These are phyloP conservation scores for Canna indica DNA, from an alignment of 176 grass and related monocot genomes.

Conservation along the genomic window DNA sequence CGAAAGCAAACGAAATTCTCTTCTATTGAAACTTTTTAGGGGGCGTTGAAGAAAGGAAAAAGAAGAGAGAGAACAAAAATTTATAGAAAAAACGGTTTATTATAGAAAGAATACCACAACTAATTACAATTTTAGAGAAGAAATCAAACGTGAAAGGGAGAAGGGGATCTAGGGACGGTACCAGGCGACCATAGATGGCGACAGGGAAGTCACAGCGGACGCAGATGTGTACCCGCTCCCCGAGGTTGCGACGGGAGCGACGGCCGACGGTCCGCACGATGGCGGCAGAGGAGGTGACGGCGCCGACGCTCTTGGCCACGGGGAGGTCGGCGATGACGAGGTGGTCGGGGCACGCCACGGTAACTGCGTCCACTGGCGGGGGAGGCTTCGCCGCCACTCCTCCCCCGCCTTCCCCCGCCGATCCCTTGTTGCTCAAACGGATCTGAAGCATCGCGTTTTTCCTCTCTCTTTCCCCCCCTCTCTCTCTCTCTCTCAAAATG, in stretches of 20 bases:
- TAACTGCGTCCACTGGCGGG: slow-evolving; percentile 5
- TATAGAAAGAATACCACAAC: not conserved
- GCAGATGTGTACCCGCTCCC: slow-evolving; percentile 8
- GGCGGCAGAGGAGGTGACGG: slow-evolving; percentile 17
- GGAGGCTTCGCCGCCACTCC: not conserved
- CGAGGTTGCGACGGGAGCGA: slow-evolving; percentile 5
- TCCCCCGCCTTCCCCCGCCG: not conserved
- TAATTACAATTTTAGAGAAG: not conserved
- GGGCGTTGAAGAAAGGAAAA: too few species aligned
- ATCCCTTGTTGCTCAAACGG: not conserved
- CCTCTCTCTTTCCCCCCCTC: not conserved
- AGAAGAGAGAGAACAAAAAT: too few species aligned
- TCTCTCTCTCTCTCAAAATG: not conserved
- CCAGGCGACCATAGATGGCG: slow-evolving; percentile 7
- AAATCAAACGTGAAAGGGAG: not conserved
- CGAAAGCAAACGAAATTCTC: not conserved
- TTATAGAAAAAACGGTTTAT: too few species aligned
- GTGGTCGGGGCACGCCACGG: slow-evolving; percentile 16
- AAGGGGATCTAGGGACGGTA: not conserved
- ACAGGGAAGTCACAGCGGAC: slow-evolving; percentile 4
- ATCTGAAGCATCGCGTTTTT: not conserved
- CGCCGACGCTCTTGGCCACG: slow-evolving; percentile 24
- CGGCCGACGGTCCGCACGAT: slow-evolving; percentile 17
- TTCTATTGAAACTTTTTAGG: too few species aligned
- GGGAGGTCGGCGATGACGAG: slow-evolving; percentile 5